Evolutionary conservation across 805 yeast genomes (phyloP).

Genomic region (Metschnikowia matae): DNA sequence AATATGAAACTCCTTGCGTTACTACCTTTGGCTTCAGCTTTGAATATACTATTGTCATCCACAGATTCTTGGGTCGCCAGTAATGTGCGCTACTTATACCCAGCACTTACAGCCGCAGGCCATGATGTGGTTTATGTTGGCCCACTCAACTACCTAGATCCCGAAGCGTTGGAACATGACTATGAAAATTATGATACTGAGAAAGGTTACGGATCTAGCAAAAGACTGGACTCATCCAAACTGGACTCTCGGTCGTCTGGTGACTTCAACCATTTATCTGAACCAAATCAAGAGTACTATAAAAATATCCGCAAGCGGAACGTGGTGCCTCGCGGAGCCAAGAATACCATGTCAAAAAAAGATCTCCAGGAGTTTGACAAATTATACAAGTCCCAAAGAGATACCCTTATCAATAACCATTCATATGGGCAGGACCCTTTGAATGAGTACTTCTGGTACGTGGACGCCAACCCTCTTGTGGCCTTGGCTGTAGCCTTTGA

Average conservation of each 20-base stretch:
- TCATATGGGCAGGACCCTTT: conserved; percentile 35
- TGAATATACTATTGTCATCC: conserved; percentile 30
- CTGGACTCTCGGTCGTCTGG: conserved; percentile 14
- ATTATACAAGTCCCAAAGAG: neutral
- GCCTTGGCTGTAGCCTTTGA: conserved; percentile 25
- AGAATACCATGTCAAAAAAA: conserved; percentile 14
- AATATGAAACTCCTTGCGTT: neutral
- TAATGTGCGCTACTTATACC: conserved; percentile 27
- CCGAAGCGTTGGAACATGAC: neutral
- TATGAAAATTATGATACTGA: conserved; percentile 16
- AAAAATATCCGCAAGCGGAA: conserved; percentile 16
- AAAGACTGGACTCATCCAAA: neutral
- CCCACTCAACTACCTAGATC: conserved; percentile 21
- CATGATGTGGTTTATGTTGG: conserved; percentile 33
- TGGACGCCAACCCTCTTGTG: conserved; percentile 26
- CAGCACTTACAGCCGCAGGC: conserved; percentile 25
- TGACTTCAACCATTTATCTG: conserved; percentile 31
- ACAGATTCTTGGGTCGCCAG: conserved; percentile 39
- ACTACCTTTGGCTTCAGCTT: conserved; percentile 11
- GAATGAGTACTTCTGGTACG: conserved; percentile 30
- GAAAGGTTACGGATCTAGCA: too few relatives aligned
- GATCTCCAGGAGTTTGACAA: conserved; percentile 3
- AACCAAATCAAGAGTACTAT: conserved; percentile 29
- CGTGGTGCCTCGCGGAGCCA: conserved; percentile 18
- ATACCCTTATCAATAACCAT: conserved; percentile 2